Base-by-base conservation (phyloP, 805 yeast genomes). In the Metschnikowia aberdeeniae region DNA sequence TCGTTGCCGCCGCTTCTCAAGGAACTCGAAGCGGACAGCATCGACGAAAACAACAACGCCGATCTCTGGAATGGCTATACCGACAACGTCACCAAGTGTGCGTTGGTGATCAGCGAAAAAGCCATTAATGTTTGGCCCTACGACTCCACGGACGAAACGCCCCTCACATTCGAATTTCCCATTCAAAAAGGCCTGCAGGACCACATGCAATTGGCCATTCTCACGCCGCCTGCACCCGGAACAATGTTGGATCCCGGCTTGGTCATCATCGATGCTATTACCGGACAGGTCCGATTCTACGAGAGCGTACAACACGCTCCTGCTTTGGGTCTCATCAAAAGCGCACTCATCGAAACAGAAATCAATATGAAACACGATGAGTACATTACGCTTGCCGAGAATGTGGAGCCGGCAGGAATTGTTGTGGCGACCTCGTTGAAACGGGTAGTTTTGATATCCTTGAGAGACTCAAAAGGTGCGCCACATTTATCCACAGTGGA, bases 241-340 rank as follows among this genome's bases (percentile, higher is more conserved):
- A 61, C 70, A 12, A 51, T 60, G 27, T 55, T 56, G 32, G 77
- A 73, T 52, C 92, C 95, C 0, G 96, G 96, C 8, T 64, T 89
- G 33, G 81, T 85, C 6, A 76, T 84, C 5, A 71, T 87, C 17
- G 79, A 83, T 56, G 69, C 82, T 0, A 60, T 70, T 14, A 55
- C 79, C 0, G 95, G 96, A 0, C 58, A 62, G 14, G 63, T 86
- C 39, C 74, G 76, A 22, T 89, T 82, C 62, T 85, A 84, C 67
- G 95, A 87, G 57, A 78, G 87, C 43, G 80, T 88, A 10, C 83
- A 79, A 50, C 78, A 78, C 47, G 86, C 89, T 0, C 81, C 89
- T 0, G 79, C 87, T 1, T 71, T 78, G 52, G 81, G 86, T 28
- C 62, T 82, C 27, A 68, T 82, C 39, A 77, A 63, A 64, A 64